Conservation (phyloP, 768 basidiomycete species). For the Lactarius pseudohatsudake region DNA sequence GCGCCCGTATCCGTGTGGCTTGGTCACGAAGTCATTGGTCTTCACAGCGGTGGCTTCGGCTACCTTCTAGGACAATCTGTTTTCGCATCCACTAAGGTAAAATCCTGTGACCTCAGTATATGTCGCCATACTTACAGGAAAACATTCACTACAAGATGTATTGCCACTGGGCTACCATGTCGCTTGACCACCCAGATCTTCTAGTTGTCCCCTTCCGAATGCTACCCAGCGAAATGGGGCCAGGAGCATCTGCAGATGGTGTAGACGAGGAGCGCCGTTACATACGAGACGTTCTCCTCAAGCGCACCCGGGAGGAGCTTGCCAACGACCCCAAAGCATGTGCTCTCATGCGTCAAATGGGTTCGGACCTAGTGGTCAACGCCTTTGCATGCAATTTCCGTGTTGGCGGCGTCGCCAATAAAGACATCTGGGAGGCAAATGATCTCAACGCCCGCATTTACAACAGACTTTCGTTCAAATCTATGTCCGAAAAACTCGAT, state of each 20-base stretch:
- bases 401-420: constrained; percentile 37
- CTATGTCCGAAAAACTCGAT: constrained; percentile 34
- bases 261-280: constrained; percentile 34
- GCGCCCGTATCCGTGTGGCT: constrained; percentile 41
- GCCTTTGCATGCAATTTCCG: constrained; percentile 47
- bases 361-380: constrained; percentile 45
- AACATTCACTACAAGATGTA: constrained; percentile 32
- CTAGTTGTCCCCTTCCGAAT: constrained; percentile 44
- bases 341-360: constrained; percentile 24
- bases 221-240: constrained; percentile 38
- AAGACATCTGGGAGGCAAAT: constrained; percentile 44
- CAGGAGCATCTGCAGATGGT: constrained; percentile 16
- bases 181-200: constrained; percentile 35
- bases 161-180: constrained; percentile 45
- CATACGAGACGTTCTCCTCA: constrained; percentile 26
- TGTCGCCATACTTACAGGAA: neutral
- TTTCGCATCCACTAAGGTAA: constrained; percentile 40
- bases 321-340: constrained; percentile 22
- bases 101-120: neutral
- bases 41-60: constrained; percentile 43
- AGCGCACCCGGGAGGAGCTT: constrained; percentile 20
- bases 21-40: constrained; percentile 42
- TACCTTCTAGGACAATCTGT: constrained; percentile 41
- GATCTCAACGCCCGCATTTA: constrained; percentile 42
- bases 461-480: constrained; percentile 38